Base-by-base conservation (phyloP, 192 early-diverging fungal species). In the Podila verticillata region DNA sequence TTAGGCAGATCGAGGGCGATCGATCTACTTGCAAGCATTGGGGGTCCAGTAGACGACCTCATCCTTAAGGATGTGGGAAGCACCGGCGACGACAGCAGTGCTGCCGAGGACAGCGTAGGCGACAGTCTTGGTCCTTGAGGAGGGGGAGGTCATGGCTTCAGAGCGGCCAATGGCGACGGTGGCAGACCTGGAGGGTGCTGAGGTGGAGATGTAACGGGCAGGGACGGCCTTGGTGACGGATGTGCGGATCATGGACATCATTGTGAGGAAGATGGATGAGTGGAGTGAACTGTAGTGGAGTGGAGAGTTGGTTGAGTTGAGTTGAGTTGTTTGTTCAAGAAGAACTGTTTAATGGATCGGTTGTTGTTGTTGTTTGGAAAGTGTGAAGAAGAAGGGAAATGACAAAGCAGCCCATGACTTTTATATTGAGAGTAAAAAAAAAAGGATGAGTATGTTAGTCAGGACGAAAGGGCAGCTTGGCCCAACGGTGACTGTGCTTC, bases 21-120 rank as follows among this genome's bases (percentile, higher is more conserved):
- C 39, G 13, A 44, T 66, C 72, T 72, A 68, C 48, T 80, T 80
- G 70, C 77, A 70, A 49, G 48, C 61, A 65, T 80, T 80, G n/a
- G 77, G 77, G 20, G 77, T 80, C 77, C 77, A 80, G 77, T 80
- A 80, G 15, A 80, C 61, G 51, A 80, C 77, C 61, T 80, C 77
- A 39, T 80, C 77, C 56, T 80, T 80, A 31, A 80, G 60, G 19
- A 72, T 2, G 32, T 54, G 51, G 15, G 69, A 67, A 35, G 64
- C 6, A 26, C 77, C 70, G 9, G 65, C 77, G n/a, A 80, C 48
- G 51, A 72, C 61, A 29, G 70, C 48, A 5, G 51, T 60, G 29
- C 61, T 57, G 12, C 77, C 70, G 29, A 72, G 56, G 30, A 65
- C 66, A 31, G 65, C 68, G 64, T 80, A 72, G 39, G 70, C 77